Evolutionary conservation across 305 asterid species (phyloP), one percentile per base, ranked within the genome.

Genomic region (Fraxinus latifolia): DNA sequence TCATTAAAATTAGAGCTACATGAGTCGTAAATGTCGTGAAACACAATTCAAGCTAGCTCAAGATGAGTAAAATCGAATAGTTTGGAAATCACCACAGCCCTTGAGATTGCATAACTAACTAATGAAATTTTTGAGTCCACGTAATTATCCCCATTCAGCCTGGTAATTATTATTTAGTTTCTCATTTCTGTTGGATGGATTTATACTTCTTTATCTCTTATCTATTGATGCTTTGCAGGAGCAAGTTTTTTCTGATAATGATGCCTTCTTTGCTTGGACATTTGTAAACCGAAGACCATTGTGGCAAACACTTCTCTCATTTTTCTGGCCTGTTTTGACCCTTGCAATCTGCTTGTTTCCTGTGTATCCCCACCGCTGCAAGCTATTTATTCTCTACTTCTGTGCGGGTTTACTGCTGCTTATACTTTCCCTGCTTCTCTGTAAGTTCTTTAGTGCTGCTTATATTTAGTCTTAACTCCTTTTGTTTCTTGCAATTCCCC

Each of bases 301-400:
- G 74, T 96, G 99, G 98, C 99, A 96, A 85, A 92, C 98, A 9
- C 97, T 96, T 67, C 98, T 96, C 83, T 96, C 99, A 44, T 96
- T 96, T 87, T 91, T 91, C 88, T 96, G 98, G 99, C 99, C 99
- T 70, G 90, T 96, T 76, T 85, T 96, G 91, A 96, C 99, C n/a
- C 81, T 96, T 74, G 99, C 99, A 65, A 96, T 96, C 88, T 96
- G 99, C 87, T 89, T 96, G 90, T 96, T 96, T 86, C 98, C 99
- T 82, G 97, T 96, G 81, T 96, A 96, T 93, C 99, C 99, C 58
- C 97, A 95, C 84, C 88, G 87, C 82, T 93, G 92, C 91, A 96
- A 96, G 94, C 89, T 96, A 76, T 82, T 93, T 83, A 92, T 96
- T 83, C 98, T 96, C 86, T 96, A 96, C 95, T 82, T 91, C 39